phyloP scores from a whole-genome alignment of 305 asterid species.

The Lippia alba region DNA sequence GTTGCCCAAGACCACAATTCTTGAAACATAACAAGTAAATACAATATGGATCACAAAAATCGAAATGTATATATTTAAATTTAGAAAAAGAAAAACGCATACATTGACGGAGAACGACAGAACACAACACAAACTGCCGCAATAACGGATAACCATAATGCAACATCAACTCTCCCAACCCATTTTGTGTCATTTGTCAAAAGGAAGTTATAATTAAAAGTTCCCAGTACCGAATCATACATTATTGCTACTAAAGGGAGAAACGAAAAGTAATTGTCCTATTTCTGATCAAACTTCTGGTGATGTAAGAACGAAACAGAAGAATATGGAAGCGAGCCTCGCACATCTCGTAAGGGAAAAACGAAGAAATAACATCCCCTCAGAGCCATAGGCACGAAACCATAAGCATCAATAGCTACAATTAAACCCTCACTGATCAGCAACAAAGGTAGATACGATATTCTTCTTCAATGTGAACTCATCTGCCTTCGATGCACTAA shows the following conservation, averaged over 20 bases:
- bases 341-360: constrained; percentile 11
- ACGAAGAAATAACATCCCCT: neutral
- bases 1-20: no score
- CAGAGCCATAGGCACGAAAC: neutral
- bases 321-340: constrained; percentile 23
- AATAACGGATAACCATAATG: constrained; percentile 14
- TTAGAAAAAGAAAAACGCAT: no score
- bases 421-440: constrained; percentile 34
- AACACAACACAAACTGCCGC: neutral
- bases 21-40: no score
- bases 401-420: neutral
- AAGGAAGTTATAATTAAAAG: constrained; percentile 12
- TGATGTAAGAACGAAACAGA: neutral
- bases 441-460: constrained; percentile 41
- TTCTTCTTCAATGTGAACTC: constrained; percentile 57
- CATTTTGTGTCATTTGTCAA: constrained; percentile 7
- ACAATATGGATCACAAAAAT: no score
- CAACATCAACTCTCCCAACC: neutral
- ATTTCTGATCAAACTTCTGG: neutral
- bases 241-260: constrained; percentile 19
- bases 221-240: constrained; percentile 11
- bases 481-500: constrained; percentile 49
- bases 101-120: no score
- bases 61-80: no score
- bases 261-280: neutral